Percentiles rank a stretch among this genome's conserved stretches.
phyloP scores from a whole-genome alignment of 352 stramenopile species.

The Peronospora belbahrii region DNA sequence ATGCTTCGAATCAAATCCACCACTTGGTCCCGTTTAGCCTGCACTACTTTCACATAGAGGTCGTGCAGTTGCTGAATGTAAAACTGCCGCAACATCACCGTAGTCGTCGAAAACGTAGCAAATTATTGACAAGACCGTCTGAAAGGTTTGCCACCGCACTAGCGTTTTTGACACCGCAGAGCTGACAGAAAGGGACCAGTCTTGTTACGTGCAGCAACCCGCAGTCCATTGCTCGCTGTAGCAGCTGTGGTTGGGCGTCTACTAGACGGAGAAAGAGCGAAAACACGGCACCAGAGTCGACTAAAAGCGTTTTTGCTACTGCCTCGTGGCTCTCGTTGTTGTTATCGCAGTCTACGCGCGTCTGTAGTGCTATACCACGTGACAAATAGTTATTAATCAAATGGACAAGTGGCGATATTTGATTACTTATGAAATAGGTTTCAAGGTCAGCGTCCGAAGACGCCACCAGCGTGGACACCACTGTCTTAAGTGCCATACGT shows the following conservation, averaged over 20 bases:
- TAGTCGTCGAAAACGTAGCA: constrained; percentile 12
- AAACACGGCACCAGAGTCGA: constrained; percentile 24
- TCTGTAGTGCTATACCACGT: constrained; percentile 12
- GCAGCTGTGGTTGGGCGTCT: constrained; percentile 7
- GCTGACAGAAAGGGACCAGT: constrained; percentile 54
- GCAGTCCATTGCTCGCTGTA: constrained; percentile 10
- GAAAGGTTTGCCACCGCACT: constrained; percentile 23
- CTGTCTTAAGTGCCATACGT: background rate
- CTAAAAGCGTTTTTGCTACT: constrained; percentile 1
- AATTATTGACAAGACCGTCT: constrained; percentile 14
- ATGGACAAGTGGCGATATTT: constrained; percentile 4
- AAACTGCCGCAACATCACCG: constrained; percentile 24
- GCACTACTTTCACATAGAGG: constrained; percentile 17
- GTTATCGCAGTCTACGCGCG: background rate
- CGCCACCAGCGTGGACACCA: background rate
- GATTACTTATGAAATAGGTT: background rate
- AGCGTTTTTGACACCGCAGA: constrained; percentile 36
- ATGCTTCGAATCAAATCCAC: constrained; percentile 33
- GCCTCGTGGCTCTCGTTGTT: background rate
- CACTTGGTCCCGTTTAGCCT: constrained; percentile 30
- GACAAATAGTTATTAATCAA: constrained; percentile 34
- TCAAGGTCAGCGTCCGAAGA: constrained; percentile 10
- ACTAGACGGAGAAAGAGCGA: constrained; percentile 31
- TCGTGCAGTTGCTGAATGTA: constrained; percentile 38
- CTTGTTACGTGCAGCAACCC: constrained; percentile 42